Evolutionary conservation across 2,329 filamentous ascomycete genomes (phyloP).

Genomic region (Colletotrichum tanaceti): DNA sequence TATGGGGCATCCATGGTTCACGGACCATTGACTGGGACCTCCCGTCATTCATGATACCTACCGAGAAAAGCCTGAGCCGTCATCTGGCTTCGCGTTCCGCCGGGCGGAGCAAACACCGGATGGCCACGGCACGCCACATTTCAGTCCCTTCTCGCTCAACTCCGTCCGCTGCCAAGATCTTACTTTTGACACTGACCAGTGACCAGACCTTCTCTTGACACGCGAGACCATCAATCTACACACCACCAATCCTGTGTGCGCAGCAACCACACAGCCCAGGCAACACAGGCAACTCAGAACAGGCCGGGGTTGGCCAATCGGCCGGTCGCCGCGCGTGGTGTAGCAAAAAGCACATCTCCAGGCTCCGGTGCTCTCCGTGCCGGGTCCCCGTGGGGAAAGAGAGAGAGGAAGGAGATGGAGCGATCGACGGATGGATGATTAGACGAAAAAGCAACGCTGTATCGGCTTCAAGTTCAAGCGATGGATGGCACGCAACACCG

Average conservation of each 20-base stretch:
- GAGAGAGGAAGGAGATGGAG: neutral
- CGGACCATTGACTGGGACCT: neutral
- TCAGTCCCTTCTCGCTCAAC: slow-evolving; percentile 26
- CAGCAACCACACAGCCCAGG: neutral
- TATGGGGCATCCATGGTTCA: neutral
- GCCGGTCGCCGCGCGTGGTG: neutral
- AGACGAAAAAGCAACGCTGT: slow-evolving; percentile 12
- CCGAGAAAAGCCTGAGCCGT: slow-evolving; percentile 1
- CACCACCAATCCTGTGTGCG: neutral
- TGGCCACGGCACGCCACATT: slow-evolving; percentile 32
- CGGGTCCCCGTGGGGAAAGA: neutral
- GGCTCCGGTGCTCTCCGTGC: slow-evolving; percentile 11
- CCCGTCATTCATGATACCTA: neutral
- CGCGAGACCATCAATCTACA: neutral
- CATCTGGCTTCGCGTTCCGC: slow-evolving; percentile 21
- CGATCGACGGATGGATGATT: neutral
- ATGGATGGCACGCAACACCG: neutral
- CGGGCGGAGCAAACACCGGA: slow-evolving; percentile 35
- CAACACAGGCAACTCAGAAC: neutral
- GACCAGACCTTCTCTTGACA: neutral
- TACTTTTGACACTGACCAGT: slow-evolving; percentile 1
- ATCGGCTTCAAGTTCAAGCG: neutral
- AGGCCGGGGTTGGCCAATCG: neutral
- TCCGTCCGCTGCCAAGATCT: slow-evolving; percentile 26
- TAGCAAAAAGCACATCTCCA: neutral